phyloP scores from a whole-genome alignment of 2,329 filamentous ascomycete species.

The Monilinia fructigena region DNA sequence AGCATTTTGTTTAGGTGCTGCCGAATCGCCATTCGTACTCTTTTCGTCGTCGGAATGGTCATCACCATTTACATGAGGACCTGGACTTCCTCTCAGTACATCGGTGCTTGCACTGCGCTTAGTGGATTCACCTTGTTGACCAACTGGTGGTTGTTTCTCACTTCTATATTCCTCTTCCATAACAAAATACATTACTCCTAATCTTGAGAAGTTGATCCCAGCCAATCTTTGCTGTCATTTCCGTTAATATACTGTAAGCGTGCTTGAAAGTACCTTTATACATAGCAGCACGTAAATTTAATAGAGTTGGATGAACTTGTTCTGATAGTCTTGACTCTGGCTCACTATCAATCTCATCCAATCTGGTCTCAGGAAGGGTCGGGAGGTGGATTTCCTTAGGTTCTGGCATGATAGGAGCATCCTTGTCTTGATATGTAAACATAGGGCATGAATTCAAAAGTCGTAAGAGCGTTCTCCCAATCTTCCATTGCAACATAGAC shows the following conservation, averaged over 20 bases:
- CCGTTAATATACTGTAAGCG: conserved; percentile 89
- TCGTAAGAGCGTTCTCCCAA: conserved; percentile 93
- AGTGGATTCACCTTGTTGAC: conserved; percentile 44
- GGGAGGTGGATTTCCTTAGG: conserved; percentile 85
- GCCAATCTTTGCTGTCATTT: conserved; percentile 93
- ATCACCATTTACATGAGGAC: conserved; percentile 49
- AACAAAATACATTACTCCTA: conserved; percentile 90
- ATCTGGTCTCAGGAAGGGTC: conserved; percentile 79
- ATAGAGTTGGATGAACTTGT: conserved; percentile 80
- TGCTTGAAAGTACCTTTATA: conserved; percentile 97
- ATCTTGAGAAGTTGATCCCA: conserved; percentile 97
- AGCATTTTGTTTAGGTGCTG: conserved; percentile 31
- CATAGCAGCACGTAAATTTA: conserved; percentile 80
- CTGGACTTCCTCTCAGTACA: conserved; percentile 69
- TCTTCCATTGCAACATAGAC: conserved; percentile 93
- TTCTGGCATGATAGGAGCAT: conserved; percentile 90
- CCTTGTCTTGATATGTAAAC: conserved; percentile 99
- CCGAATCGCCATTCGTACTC: conserved; percentile 38
- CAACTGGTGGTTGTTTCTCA: conserved; percentile 68
- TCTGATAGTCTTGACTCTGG: conserved; percentile 78
- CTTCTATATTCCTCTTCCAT: conserved; percentile 99
- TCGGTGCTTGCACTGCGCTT: conserved; percentile 76
- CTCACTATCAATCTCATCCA: conserved; percentile 96
- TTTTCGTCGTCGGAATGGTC: conserved; percentile 40
- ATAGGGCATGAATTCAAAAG: conserved; percentile 97